These are phyloP conservation scores for Podaxis sp. DNA, from an alignment of 768 basidiomycete genomes.

Conservation along the genomic window DNA sequence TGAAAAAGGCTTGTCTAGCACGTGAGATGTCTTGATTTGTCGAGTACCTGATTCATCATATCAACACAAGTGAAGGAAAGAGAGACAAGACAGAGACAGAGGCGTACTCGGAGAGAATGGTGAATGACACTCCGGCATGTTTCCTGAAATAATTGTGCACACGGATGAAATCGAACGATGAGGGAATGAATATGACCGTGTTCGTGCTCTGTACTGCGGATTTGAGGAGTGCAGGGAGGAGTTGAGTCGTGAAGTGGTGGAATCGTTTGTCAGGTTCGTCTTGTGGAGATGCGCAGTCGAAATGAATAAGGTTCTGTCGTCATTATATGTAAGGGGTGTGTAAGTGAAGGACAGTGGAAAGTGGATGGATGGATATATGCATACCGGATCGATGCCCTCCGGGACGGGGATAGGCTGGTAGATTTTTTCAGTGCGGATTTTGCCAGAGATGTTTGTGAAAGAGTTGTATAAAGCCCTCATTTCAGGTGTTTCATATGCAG, in stretches of 20 bases:
- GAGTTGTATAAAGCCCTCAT: conserved; percentile 75
- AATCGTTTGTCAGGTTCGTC: conserved; percentile 89
- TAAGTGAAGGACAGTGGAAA: not conserved
- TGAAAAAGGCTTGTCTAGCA: conserved; percentile 91
- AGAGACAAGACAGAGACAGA: not conserved
- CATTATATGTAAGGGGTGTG: not conserved
- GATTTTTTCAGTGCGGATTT: conserved; percentile 64
- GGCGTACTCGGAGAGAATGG: conserved; percentile 86
- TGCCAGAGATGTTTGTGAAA: conserved; percentile 87
- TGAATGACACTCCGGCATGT: conserved; percentile 64
- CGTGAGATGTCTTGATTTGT: conserved; percentile 93
- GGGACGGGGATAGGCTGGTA: conserved; percentile 79
- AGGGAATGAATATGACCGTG: conserved; percentile 87
- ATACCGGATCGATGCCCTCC: conserved; percentile 79
- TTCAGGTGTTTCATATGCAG: conserved; percentile 89
- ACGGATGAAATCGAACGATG: conserved; percentile 95
- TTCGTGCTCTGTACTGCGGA: conserved; percentile 93
- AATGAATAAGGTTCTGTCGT: conserved; percentile 65
- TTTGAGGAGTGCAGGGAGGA: conserved; percentile 80
- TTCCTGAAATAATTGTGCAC: conserved; percentile 86
- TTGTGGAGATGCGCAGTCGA: conserved; percentile 67
- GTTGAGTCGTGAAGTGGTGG: conserved; percentile 84
- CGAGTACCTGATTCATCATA: conserved; percentile 63
- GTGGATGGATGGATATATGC: conserved; percentile 23
- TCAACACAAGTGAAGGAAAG: no score